Evolutionary conservation across 2,329 filamentous ascomycete genomes (phyloP).

Genomic region (Penicillium fuscoglaucum): DNA sequence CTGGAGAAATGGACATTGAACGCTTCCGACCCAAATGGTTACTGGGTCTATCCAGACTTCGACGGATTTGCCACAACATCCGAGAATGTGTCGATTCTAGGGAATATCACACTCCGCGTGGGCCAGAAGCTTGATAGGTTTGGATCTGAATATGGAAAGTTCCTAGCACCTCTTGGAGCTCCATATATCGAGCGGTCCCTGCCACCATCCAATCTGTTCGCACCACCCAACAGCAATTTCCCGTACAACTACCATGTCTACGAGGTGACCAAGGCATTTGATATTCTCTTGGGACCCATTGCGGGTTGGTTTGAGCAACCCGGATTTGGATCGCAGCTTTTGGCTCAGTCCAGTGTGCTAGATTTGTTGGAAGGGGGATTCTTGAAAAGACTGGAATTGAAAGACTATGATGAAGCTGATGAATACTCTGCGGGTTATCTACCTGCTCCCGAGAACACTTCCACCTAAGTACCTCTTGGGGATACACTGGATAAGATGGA

Average conservation of each 20-base stretch:
- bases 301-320: slow-evolving; percentile 54
- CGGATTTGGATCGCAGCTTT: slow-evolving; percentile 47
- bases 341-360: slow-evolving; percentile 30
- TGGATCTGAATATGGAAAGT: slow-evolving; percentile 48
- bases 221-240: slow-evolving; percentile 38
- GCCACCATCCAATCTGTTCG: slow-evolving; percentile 48
- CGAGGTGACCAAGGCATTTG: slow-evolving; percentile 43
- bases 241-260: slow-evolving; percentile 55
- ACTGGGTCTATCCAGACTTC: slow-evolving; percentile 40
- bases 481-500: neutral
- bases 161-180: slow-evolving; percentile 46
- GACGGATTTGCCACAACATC: slow-evolving; percentile 47
- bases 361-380: slow-evolving; percentile 36
- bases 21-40: slow-evolving; percentile 21
- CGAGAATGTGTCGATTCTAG: slow-evolving; percentile 41
- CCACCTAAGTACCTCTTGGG: neutral
- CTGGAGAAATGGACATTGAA: slow-evolving; percentile 15
- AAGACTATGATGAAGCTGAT: slow-evolving; percentile 25
- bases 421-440: slow-evolving; percentile 26
- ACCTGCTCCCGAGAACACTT: slow-evolving; percentile 13
- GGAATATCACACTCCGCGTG: slow-evolving; percentile 41
- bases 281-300: slow-evolving; percentile 49
- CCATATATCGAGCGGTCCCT: slow-evolving; percentile 52
- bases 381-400: slow-evolving; percentile 27
- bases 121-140: slow-evolving; percentile 53